Percentiles rank a stretch among this genome's conserved stretches.
phyloP scores from a whole-genome alignment of 139 green algal genomes.

The Asterochloris sp. region DNA sequence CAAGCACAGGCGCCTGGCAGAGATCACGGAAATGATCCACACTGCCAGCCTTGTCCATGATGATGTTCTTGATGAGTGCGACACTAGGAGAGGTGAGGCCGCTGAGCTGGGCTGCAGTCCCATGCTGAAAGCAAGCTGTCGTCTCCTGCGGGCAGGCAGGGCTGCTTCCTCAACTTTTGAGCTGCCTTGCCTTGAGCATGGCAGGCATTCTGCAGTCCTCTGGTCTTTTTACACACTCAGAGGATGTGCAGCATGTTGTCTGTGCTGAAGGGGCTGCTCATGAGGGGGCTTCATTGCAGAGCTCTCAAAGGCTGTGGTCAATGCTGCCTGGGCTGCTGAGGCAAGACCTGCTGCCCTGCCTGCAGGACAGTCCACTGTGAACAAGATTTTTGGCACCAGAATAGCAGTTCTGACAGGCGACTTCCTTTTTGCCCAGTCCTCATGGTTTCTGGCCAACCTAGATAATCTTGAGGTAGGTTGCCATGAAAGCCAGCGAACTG shows the following conservation, averaged over 20 bases:
- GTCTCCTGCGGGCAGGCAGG: too few species aligned
- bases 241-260: too few species aligned
- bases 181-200: too few species aligned
- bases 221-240: too few species aligned
- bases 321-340: too few species aligned
- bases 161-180: too few species aligned
- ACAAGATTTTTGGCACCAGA: conserved; percentile 90
- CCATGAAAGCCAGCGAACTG: too few species aligned
- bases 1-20: conserved; percentile 84
- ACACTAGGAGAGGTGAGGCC: conserved; percentile 72
- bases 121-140: too few species aligned
- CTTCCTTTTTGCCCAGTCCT: conserved; percentile 98
- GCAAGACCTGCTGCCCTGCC: not conserved
- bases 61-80: conserved; percentile 97
- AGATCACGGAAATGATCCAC: conserved; percentile 99
- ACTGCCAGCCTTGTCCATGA: conserved; percentile 97
- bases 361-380: conserved; percentile 89
- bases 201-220: too few species aligned
- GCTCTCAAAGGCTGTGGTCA: too few species aligned
- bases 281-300: too few species aligned
- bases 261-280: too few species aligned
- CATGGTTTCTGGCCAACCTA: conserved; percentile 95
- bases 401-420: conserved; percentile 96
- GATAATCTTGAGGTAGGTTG: conserved; percentile 93
- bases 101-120: not conserved